These are phyloP conservation scores for Hypoxylon sp. DNA, from an alignment of 2,329 filamentous ascomycete genomes.

Conservation along the genomic window DNA sequence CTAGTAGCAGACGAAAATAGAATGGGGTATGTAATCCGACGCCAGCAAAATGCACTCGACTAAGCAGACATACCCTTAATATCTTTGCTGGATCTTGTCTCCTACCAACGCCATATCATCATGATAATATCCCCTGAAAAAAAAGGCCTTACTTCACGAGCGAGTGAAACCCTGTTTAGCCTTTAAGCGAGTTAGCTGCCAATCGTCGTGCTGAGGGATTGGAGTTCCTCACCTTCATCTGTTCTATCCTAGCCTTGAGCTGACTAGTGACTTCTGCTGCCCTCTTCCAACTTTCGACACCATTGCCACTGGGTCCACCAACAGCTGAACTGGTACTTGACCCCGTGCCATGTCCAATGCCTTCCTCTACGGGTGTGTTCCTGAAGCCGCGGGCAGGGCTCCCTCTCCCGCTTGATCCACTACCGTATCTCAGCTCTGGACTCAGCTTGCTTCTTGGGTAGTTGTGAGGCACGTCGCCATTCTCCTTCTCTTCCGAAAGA, in stretches of 20 bases:
- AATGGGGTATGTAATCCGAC: slow-evolving; percentile 42
- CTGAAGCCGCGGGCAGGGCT: slow-evolving; percentile 67
- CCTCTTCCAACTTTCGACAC: slow-evolving; percentile 93
- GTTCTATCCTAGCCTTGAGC: slow-evolving; percentile 94
- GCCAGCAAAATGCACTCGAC: slow-evolving; percentile 43
- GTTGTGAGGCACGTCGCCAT: slow-evolving; percentile 58
- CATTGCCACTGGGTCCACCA: slow-evolving; percentile 51
- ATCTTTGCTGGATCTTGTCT: slow-evolving; percentile 14
- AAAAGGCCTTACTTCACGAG: slow-evolving; percentile 49
- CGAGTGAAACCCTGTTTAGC: slow-evolving; percentile 61
- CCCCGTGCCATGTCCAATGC: slow-evolving; percentile 26
- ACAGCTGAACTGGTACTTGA: slow-evolving; percentile 34
- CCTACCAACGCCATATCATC: slow-evolving; percentile 33
- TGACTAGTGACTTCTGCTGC: slow-evolving; percentile 98
- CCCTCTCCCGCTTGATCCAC: slow-evolving; percentile 64
- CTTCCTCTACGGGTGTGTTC: slow-evolving; percentile 46
- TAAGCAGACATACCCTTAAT: slow-evolving; percentile 26
- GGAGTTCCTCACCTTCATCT: slow-evolving; percentile 79
- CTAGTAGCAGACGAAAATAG: slow-evolving; percentile 15
- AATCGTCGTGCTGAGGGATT: neutral
- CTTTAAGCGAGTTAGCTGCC: slow-evolving; percentile 44
- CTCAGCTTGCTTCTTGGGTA: slow-evolving; percentile 62
- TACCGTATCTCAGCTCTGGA: slow-evolving; percentile 64
- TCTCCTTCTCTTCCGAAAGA: slow-evolving; percentile 81
- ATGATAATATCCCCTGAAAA: slow-evolving; percentile 8